Evolutionary conservation across 2,329 filamentous ascomycete genomes (phyloP).

Genomic region (Fusarium coffeatum): DNA sequence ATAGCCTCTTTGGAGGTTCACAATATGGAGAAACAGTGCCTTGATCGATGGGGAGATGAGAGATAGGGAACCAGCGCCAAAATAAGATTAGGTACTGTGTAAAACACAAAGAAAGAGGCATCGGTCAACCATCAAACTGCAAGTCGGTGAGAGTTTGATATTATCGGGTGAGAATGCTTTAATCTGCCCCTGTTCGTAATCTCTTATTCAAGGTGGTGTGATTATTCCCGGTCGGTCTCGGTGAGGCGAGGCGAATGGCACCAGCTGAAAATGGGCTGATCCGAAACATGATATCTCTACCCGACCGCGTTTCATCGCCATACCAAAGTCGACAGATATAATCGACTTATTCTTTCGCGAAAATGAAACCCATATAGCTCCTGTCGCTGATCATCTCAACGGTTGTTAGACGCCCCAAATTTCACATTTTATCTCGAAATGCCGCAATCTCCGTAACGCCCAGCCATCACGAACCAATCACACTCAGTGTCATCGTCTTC

Average conservation of each 20-base stretch:
- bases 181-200: not conserved
- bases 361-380: not conserved
- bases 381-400: not conserved
- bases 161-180: not conserved
- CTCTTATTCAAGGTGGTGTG: not conserved
- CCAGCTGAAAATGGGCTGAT: not conserved
- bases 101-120: no score
- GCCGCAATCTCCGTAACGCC: not conserved
- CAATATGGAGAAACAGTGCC: no score
- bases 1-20: no score
- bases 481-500: accelerated
- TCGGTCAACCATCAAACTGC: no score
- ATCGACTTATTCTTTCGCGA: not conserved
- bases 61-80: no score
- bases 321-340: not conserved
- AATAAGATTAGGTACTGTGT: no score
- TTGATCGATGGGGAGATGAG: no score
- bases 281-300: not conserved
- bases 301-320: not conserved
- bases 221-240: not conserved
- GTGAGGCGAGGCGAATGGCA: not conserved
- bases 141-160: no score
- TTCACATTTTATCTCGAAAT: not conserved
- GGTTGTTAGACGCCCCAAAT: not conserved
- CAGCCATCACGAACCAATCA: conserved; percentile 16